Evolutionary conservation across 2,329 filamentous ascomycete species (phyloP).

Genomic region (Aspergillus sp.): DNA sequence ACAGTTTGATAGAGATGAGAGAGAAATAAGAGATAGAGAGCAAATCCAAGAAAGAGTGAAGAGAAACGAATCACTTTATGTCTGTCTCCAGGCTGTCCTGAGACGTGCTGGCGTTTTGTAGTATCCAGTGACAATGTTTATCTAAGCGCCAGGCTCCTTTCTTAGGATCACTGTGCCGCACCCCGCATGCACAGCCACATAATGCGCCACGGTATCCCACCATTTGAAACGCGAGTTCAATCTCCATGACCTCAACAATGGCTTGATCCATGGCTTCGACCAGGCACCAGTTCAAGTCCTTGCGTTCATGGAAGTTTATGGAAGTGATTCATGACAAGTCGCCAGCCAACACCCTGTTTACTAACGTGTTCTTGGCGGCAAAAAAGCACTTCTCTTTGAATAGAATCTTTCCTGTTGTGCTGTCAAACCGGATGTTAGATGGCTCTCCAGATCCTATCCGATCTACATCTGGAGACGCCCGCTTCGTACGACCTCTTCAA

Average conservation of each 20-base stretch:
- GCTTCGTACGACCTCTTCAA: constrained; percentile 45
- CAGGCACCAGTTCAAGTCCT: too few species aligned
- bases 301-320: too few species aligned
- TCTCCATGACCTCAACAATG: background rate
- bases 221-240: background rate
- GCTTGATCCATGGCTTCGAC: background rate
- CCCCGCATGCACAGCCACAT: constrained; percentile 17
- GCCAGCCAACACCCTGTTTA: too few species aligned
- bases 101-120: background rate
- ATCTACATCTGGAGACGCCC: constrained; percentile 49
- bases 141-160: constrained; percentile 5
- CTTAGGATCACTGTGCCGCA: constrained; percentile 17
- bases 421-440: constrained; percentile 3
- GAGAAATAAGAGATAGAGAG: background rate
- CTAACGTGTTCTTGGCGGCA: too few species aligned
- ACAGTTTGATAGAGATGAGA: background rate
- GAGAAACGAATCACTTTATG: constrained; percentile 5
- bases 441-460: constrained; percentile 46
- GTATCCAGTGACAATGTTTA: background rate
- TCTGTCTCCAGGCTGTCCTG: constrained; percentile 8
- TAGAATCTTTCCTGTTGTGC: too few species aligned
- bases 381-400: too few species aligned
- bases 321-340: too few species aligned
- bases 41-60: background rate
- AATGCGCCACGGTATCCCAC: background rate